Evolutionary conservation across 352 stramenopile species (phyloP).

Genomic region (Globisporangium cylindrosporum): DNA sequence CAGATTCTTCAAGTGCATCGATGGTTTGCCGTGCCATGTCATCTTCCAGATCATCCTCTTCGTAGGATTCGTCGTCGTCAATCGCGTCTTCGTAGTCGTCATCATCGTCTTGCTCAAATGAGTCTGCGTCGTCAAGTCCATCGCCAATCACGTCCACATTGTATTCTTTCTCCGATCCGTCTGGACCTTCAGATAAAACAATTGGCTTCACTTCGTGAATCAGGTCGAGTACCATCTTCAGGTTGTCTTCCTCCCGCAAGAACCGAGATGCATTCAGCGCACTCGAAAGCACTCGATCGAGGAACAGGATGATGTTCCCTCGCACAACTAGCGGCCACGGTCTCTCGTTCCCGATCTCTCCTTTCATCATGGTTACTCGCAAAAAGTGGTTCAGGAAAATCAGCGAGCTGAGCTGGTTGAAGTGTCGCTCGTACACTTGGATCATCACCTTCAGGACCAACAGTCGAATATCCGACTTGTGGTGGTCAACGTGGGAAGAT

Average conservation of each 20-base stretch:
- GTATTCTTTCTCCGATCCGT: slow-evolving; percentile 71
- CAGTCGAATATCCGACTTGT: slow-evolving; percentile 72
- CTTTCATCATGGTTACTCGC: slow-evolving; percentile 73
- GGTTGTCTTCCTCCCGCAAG: slow-evolving; percentile 65
- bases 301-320: slow-evolving; percentile 81
- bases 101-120: slow-evolving; percentile 56
- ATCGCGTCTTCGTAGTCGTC: slow-evolving; percentile 34
- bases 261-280: slow-evolving; percentile 79
- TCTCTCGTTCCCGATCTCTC: slow-evolving; percentile 36
- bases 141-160: slow-evolving; percentile 54
- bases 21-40: slow-evolving; percentile 56
- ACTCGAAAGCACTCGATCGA: slow-evolving; percentile 79
- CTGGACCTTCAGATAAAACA: slow-evolving; percentile 58
- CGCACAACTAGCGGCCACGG: slow-evolving; percentile 73
- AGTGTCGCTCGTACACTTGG: slow-evolving; percentile 81
- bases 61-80: slow-evolving; percentile 26
- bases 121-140: slow-evolving; percentile 43
- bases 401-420: slow-evolving; percentile 68
- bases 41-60: slow-evolving; percentile 30
- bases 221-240: slow-evolving; percentile 75
- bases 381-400: slow-evolving; percentile 84
- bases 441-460: slow-evolving; percentile 88
- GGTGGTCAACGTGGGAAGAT: slow-evolving; percentile 26
- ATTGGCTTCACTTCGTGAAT: slow-evolving; percentile 77
- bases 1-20: slow-evolving; percentile 59